Percentiles rank a stretch among this genome's conserved stretches.
phyloP scores from a whole-genome alignment of 495 filamentous ascomycete genomes.

The Xeromyces bisporus region DNA sequence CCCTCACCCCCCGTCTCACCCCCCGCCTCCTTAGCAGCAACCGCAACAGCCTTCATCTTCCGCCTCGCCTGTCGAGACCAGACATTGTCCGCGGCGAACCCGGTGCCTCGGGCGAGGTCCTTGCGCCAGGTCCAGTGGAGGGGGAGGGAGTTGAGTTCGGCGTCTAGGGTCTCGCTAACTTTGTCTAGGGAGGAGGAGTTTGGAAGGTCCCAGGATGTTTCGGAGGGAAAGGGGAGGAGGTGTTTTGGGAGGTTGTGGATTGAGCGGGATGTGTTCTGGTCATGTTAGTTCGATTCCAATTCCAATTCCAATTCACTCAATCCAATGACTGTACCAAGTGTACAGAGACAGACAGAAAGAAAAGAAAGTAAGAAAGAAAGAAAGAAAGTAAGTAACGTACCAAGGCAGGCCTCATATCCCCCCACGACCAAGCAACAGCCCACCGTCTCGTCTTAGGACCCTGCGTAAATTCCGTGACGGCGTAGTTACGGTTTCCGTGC shows the following conservation, averaged over 20 bases:
- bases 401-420: conserved; percentile 44
- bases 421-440: conserved; percentile 80
- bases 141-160: conserved; percentile 25
- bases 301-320: too few relatives aligned
- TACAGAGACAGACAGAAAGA: background rate
- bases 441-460: conserved; percentile 69
- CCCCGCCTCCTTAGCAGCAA: too few relatives aligned
- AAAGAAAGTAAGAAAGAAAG: background rate
- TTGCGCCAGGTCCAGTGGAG: conserved; percentile 36
- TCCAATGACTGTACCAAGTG: background rate
- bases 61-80: conserved; percentile 55
- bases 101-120: conserved; percentile 27
- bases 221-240: conserved; percentile 40
- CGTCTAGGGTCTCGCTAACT: conserved; percentile 18
- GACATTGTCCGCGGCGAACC: conserved; percentile 44
- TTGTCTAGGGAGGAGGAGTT: conserved; percentile 12
- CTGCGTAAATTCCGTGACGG: conserved; percentile 64
- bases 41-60: conserved; percentile 32
- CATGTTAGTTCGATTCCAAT: background rate
- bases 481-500: conserved; percentile 55
- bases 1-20: conserved; percentile 6
- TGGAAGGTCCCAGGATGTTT: conserved; percentile 32
- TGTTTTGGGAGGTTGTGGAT: conserved; percentile 39
- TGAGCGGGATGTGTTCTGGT: conserved; percentile 37
- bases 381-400: conserved; percentile 14